Percentiles rank a stretch among this genome's conserved stretches.
phyloP scores from a whole-genome alignment of 2,329 filamentous ascomycete genomes.

The Fusarium sp. region DNA sequence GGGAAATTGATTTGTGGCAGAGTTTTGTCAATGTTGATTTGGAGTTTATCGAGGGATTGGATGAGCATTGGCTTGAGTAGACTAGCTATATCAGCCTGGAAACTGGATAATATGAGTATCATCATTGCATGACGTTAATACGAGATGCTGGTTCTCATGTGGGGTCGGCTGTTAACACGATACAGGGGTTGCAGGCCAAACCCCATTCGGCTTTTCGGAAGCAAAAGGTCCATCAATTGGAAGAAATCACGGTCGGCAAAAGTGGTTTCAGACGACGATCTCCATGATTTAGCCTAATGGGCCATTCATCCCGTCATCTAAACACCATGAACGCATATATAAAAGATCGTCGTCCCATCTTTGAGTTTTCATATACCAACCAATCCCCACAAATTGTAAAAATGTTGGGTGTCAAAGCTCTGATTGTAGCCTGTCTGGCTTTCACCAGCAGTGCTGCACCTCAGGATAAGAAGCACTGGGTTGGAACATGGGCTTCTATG shows the following conservation, averaged over 20 bases:
- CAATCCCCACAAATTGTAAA: too few species aligned
- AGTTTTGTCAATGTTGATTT: slow-evolving; percentile 46
- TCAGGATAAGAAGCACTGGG: slow-evolving; percentile 13
- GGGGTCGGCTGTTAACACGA: not conserved
- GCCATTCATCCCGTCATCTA: not conserved
- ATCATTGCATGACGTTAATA: not conserved
- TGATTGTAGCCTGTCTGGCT: slow-evolving; percentile 15
- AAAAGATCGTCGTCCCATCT: not conserved
- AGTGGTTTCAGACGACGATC: slow-evolving; percentile 16
- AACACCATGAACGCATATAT: not conserved
- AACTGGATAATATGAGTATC: not conserved
- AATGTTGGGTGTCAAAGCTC: slow-evolving; percentile 8
- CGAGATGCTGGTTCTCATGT: not conserved
- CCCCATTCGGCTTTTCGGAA: slow-evolving; percentile 14
- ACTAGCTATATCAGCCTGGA: not conserved
- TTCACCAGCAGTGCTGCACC: slow-evolving; percentile 3
- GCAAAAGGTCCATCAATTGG: slow-evolving; percentile 19
- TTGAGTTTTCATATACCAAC: not conserved
- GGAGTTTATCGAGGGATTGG: slow-evolving; percentile 34
- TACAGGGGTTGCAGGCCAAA: not conserved
- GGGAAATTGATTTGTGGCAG: slow-evolving; percentile 46
- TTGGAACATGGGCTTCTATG: slow-evolving; percentile 33
- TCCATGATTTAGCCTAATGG: slow-evolving; percentile 23
- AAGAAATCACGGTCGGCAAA: slow-evolving; percentile 1
- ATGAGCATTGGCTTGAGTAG: slow-evolving; percentile 39